Percentiles rank a stretch among this genome's conserved stretches.
Conservation (phyloP, 1,139 yeast genomes). For the Pichia sp. region DNA sequence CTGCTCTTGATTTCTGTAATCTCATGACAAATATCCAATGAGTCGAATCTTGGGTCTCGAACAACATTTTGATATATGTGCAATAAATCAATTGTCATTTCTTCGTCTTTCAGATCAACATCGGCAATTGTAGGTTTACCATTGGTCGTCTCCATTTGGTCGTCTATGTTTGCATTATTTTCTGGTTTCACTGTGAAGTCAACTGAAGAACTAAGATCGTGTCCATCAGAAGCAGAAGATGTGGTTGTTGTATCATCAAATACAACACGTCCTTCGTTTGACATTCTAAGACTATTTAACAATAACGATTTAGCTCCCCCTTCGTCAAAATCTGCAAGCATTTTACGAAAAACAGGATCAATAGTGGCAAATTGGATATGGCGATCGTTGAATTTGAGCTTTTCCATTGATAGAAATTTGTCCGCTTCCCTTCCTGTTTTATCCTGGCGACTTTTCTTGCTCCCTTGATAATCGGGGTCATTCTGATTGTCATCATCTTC, state of each 20-base stretch:
- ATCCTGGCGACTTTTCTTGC: slow-evolving; percentile 29
- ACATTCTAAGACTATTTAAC: slow-evolving; percentile 63
- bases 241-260: slow-evolving; percentile 11
- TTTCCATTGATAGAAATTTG: neutral
- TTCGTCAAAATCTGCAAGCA: slow-evolving; percentile 89
- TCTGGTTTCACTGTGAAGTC: slow-evolving; percentile 5
- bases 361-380: slow-evolving; percentile 11
- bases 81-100: neutral
- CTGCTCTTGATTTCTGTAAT: slow-evolving; percentile 10
- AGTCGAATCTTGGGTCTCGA: neutral
- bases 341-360: slow-evolving; percentile 86
- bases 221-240: neutral
- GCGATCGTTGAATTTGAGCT: slow-evolving; percentile 11
- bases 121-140: neutral
- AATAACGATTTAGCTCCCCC: slow-evolving; percentile 89
- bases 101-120: neutral
- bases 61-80: neutral
- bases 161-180: slow-evolving; percentile 4
- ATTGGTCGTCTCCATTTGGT: slow-evolving; percentile 12
- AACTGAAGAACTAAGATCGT: slow-evolving; percentile 15
- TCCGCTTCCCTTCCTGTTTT: slow-evolving; percentile 2
- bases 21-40: slow-evolving; percentile 6
- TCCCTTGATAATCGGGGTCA: slow-evolving; percentile 15
- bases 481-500: slow-evolving; percentile 20
- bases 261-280: slow-evolving; percentile 49